Conservation (phyloP, 306 rosid genomes). For the Dalbergia cochinchinensis region DNA sequence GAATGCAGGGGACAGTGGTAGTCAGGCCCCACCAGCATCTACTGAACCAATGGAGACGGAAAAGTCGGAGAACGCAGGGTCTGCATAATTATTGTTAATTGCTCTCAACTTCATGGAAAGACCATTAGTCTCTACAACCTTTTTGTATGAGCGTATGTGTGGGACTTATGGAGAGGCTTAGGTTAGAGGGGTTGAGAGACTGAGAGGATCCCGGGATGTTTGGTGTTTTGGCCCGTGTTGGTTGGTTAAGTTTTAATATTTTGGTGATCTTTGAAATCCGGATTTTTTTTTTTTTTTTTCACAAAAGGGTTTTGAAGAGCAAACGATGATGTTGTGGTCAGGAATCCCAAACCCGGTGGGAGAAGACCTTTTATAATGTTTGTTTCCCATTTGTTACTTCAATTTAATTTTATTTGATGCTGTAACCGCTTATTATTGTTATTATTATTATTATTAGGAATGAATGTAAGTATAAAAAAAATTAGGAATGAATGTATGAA, state of each 20-base stretch:
- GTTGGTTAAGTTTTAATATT: conserved; percentile 47
- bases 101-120: conserved; percentile 34
- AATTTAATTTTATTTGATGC: too few relatives aligned
- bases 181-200: conserved; percentile 21
- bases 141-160: conserved; percentile 35
- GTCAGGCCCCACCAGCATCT: conserved; percentile 60
- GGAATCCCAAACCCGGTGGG: conserved; percentile 33
- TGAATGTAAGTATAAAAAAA: too few relatives aligned
- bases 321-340: conserved; percentile 36
- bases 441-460: too few relatives aligned
- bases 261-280: conserved; percentile 54
- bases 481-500: too few relatives aligned
- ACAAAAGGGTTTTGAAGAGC: conserved; percentile 54
- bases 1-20: conserved; percentile 50
- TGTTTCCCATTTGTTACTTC: neutral
- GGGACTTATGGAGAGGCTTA: conserved; percentile 20
- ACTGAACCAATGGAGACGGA: conserved; percentile 87
- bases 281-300: conserved; percentile 30
- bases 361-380: conserved; percentile 25
- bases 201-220: conserved; percentile 31
- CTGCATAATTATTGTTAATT: conserved; percentile 54
- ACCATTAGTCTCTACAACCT: conserved; percentile 30
- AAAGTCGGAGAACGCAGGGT: conserved; percentile 62
- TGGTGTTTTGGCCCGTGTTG: conserved; percentile 32
- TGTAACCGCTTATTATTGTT: neutral